Percentiles rank a stretch among this genome's conserved stretches.
phyloP scores from a whole-genome alignment of 1,284 basidiomycete species.

The Puccinia triticina region DNA sequence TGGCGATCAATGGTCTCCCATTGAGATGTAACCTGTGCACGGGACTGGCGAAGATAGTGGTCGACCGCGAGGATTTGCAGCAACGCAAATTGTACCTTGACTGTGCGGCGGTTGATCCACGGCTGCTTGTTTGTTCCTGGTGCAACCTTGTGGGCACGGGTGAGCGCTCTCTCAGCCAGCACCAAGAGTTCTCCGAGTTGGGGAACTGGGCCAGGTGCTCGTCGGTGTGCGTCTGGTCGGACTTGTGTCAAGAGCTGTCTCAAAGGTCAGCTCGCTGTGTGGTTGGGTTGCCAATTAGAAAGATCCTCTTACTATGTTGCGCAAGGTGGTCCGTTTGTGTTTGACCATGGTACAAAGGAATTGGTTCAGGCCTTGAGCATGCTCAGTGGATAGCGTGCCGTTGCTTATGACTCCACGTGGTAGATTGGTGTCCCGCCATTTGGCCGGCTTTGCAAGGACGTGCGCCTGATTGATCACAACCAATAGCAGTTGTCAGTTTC shows the following conservation, averaged over 20 bases:
- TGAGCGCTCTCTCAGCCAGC: not conserved
- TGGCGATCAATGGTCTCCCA: not conserved
- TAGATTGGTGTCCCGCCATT: too few relatives aligned
- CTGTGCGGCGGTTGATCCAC: too few relatives aligned
- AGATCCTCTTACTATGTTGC: not conserved
- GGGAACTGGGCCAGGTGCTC: not conserved
- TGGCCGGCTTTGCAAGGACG: too few relatives aligned
- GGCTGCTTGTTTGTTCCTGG: not conserved
- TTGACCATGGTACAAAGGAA: not conserved
- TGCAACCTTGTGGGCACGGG: not conserved
- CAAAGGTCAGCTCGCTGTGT: not conserved
- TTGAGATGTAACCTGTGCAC: not conserved
- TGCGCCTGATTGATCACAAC: too few relatives aligned
- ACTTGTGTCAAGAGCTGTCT: not conserved
- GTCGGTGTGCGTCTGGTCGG: not conserved
- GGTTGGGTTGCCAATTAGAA: not conserved
- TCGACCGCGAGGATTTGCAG: not conserved
- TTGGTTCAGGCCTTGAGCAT: too few relatives aligned
- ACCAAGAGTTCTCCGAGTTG: not conserved
- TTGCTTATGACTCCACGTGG: too few relatives aligned
- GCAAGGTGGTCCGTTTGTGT: not conserved
- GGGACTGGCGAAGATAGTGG: not conserved
- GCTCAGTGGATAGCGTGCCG: too few relatives aligned
- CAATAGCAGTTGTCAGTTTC: too few relatives aligned
- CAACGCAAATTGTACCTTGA: not conserved